Conservation (phyloP, 2,329 filamentous ascomycete species). For the Zymoseptoria tritici region DNA sequence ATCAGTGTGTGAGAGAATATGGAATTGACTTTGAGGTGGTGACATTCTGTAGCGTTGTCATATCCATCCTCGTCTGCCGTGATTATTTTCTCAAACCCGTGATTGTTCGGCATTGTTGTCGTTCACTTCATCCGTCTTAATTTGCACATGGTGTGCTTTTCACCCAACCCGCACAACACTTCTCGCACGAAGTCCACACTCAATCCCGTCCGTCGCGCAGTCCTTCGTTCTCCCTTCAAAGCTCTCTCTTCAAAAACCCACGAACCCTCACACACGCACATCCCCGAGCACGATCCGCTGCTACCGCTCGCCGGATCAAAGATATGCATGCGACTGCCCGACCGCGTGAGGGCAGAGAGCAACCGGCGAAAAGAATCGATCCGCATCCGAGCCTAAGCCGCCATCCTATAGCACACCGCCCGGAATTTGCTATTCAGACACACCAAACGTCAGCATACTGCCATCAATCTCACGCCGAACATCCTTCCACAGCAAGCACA, state of each 20-base stretch:
- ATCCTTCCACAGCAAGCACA: no score
- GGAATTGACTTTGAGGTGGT: not conserved
- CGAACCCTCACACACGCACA: no score
- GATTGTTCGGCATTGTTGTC: not conserved
- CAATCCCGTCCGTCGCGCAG: no score
- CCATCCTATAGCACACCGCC: conserved; percentile 12
- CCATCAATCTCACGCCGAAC: no score
- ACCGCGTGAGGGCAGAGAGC: not conserved
- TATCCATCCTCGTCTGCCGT: not conserved
- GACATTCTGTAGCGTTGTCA: not conserved
- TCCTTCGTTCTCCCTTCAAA: no score
- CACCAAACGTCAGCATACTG: not conserved
- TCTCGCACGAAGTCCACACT: no score
- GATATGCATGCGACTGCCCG: not conserved
- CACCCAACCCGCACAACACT: no score
- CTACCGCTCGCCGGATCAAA: not conserved
- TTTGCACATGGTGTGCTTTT: no score
- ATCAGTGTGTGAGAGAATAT: conserved; percentile 29
- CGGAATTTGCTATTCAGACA: conserved; percentile 9
- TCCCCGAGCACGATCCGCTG: not conserved
- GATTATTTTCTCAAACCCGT: not conserved
- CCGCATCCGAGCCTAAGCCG: not conserved
- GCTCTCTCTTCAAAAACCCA: no score
- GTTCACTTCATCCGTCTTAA: not conserved
- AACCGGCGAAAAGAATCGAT: not conserved